Conservation (phyloP, 2,329 filamentous ascomycete species). For the Diaporthe sp. region DNA sequence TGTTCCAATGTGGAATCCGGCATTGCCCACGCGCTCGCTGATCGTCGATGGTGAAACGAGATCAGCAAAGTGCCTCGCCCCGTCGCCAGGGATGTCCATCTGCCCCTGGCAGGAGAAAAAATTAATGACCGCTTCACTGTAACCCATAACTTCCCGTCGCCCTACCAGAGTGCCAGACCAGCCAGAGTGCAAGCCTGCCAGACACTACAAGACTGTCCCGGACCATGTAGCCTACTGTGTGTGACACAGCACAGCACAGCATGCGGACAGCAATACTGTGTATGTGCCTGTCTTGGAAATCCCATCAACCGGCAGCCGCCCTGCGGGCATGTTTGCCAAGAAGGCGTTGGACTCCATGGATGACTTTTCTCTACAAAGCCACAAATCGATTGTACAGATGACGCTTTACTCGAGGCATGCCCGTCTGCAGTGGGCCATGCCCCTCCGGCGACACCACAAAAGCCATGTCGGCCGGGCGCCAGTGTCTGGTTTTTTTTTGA, state of each 20-base stretch:
- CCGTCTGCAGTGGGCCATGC: background rate
- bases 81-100: slow-evolving; percentile 29
- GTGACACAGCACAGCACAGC: slow-evolving; percentile 18
- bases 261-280: background rate
- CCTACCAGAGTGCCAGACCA: too few species aligned
- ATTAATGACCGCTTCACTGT: slow-evolving; percentile 18
- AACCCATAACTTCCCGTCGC: slow-evolving; percentile 2
- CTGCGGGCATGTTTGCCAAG: slow-evolving; percentile 7
- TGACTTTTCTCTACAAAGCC: background rate
- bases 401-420: slow-evolving; percentile 7
- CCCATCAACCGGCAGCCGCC: slow-evolving; percentile 7
- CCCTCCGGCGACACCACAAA: background rate
- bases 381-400: background rate
- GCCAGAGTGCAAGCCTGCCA: background rate
- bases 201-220: background rate
- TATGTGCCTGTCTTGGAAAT: background rate
- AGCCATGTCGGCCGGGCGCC: slow-evolving; percentile 2
- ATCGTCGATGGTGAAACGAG: slow-evolving; percentile 36
- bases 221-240: background rate
- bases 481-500: slow-evolving; percentile 6
- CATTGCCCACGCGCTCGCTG: slow-evolving; percentile 32
- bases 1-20: slow-evolving; percentile 13
- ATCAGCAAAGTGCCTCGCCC: slow-evolving; percentile 32
- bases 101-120: slow-evolving; percentile 14
- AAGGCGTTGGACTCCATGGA: slow-evolving; percentile 1